Base-by-base conservation (phyloP, 2,329 filamentous ascomycete species). In the Hymenoscyphus scutula region DNA sequence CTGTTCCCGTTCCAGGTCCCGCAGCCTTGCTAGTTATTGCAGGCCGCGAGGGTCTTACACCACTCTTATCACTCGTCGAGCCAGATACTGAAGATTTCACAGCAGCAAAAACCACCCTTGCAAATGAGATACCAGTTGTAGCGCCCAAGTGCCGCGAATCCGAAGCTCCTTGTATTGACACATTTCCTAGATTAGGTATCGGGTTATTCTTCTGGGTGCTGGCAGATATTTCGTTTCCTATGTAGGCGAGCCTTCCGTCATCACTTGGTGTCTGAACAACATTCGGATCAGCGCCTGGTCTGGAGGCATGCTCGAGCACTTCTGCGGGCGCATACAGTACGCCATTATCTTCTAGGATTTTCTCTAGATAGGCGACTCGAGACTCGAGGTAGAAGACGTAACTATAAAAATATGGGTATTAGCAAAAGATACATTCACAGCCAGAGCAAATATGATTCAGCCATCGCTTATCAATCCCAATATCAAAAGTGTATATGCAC, bases 331-430 rank as follows among this genome's bases (percentile, higher is more conserved):
- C 88, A 71, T 90, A 95, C 15, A 86, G 67, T 62, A 97, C 85
- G 53, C 84, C 82, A 71, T 92, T 86, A 34, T 86, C 81, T 53
- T 81, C 79, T 57, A 98, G 83, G 41, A 95, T 78, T 37, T 83
- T 82, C 76, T 98, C 94, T 32, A 98, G 85, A 76, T 95, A 91
- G 65, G 88, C 84, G 60, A 97, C 86, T 63, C 94, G 84, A 30
- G 89, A 91, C 76, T 98, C 94, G 64, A 98, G 87, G 74, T 97
- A 98, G 77, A 90, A 97, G 56, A 98, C 92, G 79, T 98, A 98
- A 76, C 89, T 91, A 67, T 66, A 48, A 11, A n/a, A 55, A 53
- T 29, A 23, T 19, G 17, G 27, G 27, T 11, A 30, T 54, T 37
- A 53, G 29, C 27, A 29, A 41, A 19, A 13, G 29, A 55, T 27